A percentile compares a stretch with the other conserved stretches of the same genome.
Conservation (phyloP, 768 basidiomycete genomes). For the Mycena leptocephala region DNA sequence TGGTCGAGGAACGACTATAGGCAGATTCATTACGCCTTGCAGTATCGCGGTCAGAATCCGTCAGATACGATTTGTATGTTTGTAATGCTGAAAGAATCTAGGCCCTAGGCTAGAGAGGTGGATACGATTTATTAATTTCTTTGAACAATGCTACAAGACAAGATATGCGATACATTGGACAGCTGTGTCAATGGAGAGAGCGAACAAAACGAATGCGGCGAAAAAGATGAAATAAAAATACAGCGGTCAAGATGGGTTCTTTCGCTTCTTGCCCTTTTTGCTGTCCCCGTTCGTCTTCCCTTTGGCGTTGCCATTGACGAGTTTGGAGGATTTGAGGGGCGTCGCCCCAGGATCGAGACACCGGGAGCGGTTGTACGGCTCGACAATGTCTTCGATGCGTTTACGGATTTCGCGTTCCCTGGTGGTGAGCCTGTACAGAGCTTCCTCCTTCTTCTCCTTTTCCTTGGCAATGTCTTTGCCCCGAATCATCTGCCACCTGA, state of each 20-base stretch:
- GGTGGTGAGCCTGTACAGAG: slow-evolving; percentile 76
- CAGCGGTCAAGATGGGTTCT: slow-evolving; percentile 54
- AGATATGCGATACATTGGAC: slow-evolving; percentile 39
- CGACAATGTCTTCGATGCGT: slow-evolving; percentile 81
- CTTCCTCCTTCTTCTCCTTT: slow-evolving; percentile 81
- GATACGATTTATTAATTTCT: slow-evolving; percentile 11
- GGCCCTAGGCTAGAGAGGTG: slow-evolving; percentile 11
- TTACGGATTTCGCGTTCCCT: slow-evolving; percentile 86
- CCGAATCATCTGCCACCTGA: slow-evolving; percentile 87
- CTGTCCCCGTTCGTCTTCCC: slow-evolving; percentile 59
- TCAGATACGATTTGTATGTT: slow-evolving; percentile 34
- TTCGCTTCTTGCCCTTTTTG: slow-evolving; percentile 75
- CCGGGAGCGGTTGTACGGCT: slow-evolving; percentile 58
- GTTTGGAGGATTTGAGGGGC: slow-evolving; percentile 56
- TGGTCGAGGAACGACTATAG: slow-evolving; percentile 27
- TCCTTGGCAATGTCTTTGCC: slow-evolving; percentile 81
- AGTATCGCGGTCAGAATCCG: slow-evolving; percentile 27
- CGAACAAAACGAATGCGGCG: slow-evolving; percentile 30
- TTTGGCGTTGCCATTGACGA: slow-evolving; percentile 65
- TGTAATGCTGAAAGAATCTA: slow-evolving; percentile 23
- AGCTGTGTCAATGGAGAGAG: slow-evolving; percentile 25
- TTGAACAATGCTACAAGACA: slow-evolving; percentile 33
- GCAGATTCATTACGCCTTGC: slow-evolving; percentile 47
- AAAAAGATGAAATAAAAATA: slow-evolving; percentile 44
- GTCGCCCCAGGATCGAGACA: slow-evolving; percentile 51